These are phyloP conservation scores for Annulohypoxylon stygium DNA, from an alignment of 495 filamentous ascomycete genomes.

Conservation along the genomic window DNA sequence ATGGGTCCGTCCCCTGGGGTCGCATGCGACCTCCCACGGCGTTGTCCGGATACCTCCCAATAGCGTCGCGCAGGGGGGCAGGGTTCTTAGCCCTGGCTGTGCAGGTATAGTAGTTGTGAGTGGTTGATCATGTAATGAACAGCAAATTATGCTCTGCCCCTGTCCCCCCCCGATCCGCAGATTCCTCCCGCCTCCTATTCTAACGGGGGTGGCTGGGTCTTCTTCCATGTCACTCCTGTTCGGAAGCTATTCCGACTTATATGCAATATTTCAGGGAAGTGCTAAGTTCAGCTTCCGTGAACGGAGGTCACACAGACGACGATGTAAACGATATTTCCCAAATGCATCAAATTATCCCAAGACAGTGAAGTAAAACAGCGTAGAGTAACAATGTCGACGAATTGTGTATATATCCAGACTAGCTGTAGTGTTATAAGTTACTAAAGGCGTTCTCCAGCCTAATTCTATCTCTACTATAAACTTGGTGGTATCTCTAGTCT, in stretches of 20 bases:
- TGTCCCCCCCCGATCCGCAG: conserved; percentile 10
- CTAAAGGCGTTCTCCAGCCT: conserved; percentile 19
- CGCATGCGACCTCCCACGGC: conserved; percentile 8
- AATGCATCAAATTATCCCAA: background rate
- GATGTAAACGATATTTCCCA: background rate
- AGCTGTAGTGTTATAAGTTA: conserved; percentile 27
- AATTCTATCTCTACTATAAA: conserved; percentile 37
- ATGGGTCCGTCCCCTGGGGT: background rate
- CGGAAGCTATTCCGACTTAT: conserved; percentile 8
- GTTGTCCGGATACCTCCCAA: conserved; percentile 21
- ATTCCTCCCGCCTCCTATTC: conserved; percentile 5
- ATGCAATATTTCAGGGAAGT: background rate
- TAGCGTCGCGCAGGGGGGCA: background rate
- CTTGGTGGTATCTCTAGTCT: conserved; percentile 41
- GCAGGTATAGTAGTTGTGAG: background rate
- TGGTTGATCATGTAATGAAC: conserved; percentile 9
- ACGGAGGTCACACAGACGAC: background rate
- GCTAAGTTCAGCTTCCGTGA: background rate
- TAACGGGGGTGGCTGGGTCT: conserved; percentile 8
- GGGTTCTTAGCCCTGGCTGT: background rate
- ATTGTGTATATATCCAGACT: conserved; percentile 35
- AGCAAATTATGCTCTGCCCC: background rate
- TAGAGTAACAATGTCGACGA: background rate
- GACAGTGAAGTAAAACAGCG: background rate
- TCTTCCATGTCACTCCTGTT: conserved; percentile 3